Evolutionary conservation across 139 green algal genomes (phyloP).

Genomic region (Auxenochlorella pyrenoidosa): DNA sequence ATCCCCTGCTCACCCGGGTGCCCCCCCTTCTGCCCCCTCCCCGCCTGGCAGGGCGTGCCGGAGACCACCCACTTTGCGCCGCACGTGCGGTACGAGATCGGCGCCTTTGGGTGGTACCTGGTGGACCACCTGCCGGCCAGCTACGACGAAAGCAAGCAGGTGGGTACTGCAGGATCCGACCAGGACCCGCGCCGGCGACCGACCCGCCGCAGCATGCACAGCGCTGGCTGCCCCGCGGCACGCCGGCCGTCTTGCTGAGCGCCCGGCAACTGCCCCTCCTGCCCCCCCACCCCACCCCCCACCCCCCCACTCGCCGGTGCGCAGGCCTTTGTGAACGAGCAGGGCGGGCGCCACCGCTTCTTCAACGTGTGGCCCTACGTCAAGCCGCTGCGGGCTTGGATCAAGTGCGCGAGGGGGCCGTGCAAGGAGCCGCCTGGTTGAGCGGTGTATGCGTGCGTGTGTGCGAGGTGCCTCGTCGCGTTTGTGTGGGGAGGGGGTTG

Average conservation of each 20-base stretch:
- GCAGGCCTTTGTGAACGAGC: slow-evolving; percentile 71
- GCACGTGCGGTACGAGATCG: slow-evolving; percentile 74
- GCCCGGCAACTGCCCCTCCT: no score
- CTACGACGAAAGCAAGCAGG: slow-evolving; percentile 49
- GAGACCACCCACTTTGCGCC: slow-evolving; percentile 75
- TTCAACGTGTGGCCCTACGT: slow-evolving; percentile 84
- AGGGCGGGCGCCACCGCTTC: slow-evolving; percentile 79
- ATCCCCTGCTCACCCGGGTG: no score
- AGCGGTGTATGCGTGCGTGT: neutral
- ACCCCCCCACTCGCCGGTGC: neutral
- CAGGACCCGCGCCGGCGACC: no score
- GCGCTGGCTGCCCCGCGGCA: no score
- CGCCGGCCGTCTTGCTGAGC: no score
- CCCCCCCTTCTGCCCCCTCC: no score
- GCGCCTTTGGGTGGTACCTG: slow-evolving; percentile 82
- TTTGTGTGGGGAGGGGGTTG: no score
- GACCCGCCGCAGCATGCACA: no score
- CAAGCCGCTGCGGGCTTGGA: slow-evolving; percentile 67
- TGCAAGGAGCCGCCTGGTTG: neutral
- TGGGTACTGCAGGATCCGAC: neutral
- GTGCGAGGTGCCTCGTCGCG: no score
- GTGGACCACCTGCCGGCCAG: slow-evolving; percentile 66
- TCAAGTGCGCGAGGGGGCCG: slow-evolving; percentile 32
- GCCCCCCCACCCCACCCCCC: no score
- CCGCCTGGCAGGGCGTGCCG: slow-evolving; percentile 51